These are phyloP conservation scores for Blastobotrys arbuscula DNA, from an alignment of 1,139 yeast genomes.

Conservation along the genomic window DNA sequence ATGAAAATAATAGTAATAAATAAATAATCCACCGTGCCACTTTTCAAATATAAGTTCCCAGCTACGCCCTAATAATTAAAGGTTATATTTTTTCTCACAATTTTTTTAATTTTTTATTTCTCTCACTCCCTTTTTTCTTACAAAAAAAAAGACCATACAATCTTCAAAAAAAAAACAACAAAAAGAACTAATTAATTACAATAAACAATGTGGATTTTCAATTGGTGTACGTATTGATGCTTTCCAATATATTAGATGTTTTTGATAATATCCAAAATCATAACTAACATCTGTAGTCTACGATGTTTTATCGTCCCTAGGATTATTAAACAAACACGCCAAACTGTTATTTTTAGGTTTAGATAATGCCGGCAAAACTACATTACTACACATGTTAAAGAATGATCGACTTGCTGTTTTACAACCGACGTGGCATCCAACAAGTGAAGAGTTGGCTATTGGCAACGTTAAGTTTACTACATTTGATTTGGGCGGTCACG, in stretches of 20 bases:
- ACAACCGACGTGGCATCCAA: constrained; percentile 96
- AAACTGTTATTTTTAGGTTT: constrained; percentile 90
- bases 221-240: constrained; percentile 47
- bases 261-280: background rate
- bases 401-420: constrained; percentile 96
- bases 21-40: too few species aligned
- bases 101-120: too few species aligned
- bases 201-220: constrained; percentile 46
- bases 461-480: constrained; percentile 97
- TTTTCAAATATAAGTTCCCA: too few species aligned
- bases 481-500: constrained; percentile 97
- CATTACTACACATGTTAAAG: constrained; percentile 92
- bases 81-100: background rate
- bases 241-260: too few species aligned
- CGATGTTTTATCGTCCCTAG: constrained; percentile 88
- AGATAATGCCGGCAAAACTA: constrained; percentile 98
- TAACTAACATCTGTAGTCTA: constrained; percentile 45
- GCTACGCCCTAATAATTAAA: too few species aligned
- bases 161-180: background rate
- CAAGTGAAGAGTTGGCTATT: constrained; percentile 95
- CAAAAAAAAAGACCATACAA: background rate
- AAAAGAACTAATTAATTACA: background rate
- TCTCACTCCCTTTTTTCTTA: background rate
- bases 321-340: constrained; percentile 97
- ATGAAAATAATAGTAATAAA: too few species aligned